A percentile compares a stretch with the other conserved stretches of the same genome.
Evolutionary conservation across 805 yeast genomes (phyloP).

Genomic region (Candida nemodendra): DNA sequence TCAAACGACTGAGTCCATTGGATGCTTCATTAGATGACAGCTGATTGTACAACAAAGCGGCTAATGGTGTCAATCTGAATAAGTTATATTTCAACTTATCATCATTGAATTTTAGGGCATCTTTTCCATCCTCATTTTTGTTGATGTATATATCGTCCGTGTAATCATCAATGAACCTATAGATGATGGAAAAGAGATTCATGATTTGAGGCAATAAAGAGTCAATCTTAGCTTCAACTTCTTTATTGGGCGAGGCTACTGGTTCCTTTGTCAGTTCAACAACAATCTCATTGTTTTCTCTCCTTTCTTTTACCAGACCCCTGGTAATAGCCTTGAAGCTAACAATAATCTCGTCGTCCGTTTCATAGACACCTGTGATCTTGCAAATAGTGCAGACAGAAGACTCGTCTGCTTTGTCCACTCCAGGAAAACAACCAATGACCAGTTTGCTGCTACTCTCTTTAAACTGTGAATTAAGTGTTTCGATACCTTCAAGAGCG

Average conservation of each 20-base stretch:
- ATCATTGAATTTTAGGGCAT: constrained; percentile 5
- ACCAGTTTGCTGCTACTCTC: constrained; percentile 13
- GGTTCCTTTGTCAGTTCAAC: constrained; percentile 8
- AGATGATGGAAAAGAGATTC: constrained; percentile 16
- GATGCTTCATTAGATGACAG: constrained; percentile 38
- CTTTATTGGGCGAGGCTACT: not conserved
- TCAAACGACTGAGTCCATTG: constrained; percentile 22
- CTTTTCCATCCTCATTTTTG: constrained; percentile 4
- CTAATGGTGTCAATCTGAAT: constrained; percentile 56
- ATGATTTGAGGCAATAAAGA: constrained; percentile 3
- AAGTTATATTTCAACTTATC: constrained; percentile 29
- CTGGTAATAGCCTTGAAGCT: constrained; percentile 51
- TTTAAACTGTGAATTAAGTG: constrained; percentile 4
- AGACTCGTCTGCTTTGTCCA: not conserved
- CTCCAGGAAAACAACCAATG: constrained; percentile 30
- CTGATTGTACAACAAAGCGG: constrained; percentile 56
- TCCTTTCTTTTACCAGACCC: constrained; percentile 29
- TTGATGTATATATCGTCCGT: constrained; percentile 27
- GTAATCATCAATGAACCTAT: constrained; percentile 38
- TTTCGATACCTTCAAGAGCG: constrained; percentile 8
- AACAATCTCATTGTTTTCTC: constrained; percentile 3
- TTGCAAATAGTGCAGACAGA: constrained; percentile 42
- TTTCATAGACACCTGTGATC: constrained; percentile 47
- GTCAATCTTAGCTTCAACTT: constrained; percentile 2
- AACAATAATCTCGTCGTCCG: constrained; percentile 41